Percentiles rank a stretch among this genome's conserved stretches.
phyloP scores from a whole-genome alignment of 2,329 filamentous ascomycete species.

The Colletotrichum phormii region DNA sequence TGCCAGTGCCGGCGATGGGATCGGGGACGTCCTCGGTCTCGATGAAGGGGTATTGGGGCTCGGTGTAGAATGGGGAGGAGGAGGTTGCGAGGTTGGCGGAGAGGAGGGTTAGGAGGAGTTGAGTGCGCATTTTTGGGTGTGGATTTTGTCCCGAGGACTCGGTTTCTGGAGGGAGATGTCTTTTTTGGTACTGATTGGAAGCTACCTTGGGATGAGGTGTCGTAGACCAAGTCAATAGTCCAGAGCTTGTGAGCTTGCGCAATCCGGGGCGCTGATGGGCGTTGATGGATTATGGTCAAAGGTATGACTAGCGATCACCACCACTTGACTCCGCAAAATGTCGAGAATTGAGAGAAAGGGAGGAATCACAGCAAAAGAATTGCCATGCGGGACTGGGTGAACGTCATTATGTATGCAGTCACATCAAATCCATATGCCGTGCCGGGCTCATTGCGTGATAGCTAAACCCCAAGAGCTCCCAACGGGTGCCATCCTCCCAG shows the following conservation, averaged over 20 bases:
- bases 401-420: slow-evolving; percentile 11
- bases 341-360: neutral
- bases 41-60: neutral
- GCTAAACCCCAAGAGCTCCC: neutral
- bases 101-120: slow-evolving; percentile 10
- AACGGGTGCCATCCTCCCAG: no score
- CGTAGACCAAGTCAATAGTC: no score
- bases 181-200: no score
- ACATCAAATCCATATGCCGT: neutral
- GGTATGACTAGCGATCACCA: neutral
- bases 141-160: no score
- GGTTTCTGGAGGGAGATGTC: no score
- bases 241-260: no score
- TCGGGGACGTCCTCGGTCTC: neutral
- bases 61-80: neutral
- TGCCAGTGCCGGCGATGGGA: no score
- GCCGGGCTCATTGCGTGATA: slow-evolving; percentile 20
- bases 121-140: slow-evolving; percentile 12
- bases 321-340: neutral
- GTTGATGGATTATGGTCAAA: no score
- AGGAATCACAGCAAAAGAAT: no score
- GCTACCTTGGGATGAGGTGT: no score
- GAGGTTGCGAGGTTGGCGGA: neutral
- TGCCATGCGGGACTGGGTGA: neutral
- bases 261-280: no score